A percentile compares a stretch with the other conserved stretches of the same genome.
phyloP scores from a whole-genome alignment of 192 early-diverging fungal genomes.

The Helicostylum pulchrum region DNA sequence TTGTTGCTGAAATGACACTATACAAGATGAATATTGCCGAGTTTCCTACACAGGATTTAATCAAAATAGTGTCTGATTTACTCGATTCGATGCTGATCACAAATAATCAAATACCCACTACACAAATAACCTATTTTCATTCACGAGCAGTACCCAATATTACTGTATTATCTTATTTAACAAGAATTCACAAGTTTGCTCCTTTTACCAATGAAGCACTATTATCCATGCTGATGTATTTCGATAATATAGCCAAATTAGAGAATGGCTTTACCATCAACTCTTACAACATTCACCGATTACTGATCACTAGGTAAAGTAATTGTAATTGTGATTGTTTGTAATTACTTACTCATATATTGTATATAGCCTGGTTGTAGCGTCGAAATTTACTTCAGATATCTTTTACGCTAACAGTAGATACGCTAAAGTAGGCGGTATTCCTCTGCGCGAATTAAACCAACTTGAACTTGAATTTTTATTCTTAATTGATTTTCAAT shows the following conservation, averaged over 20 bases:
- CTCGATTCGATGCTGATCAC: conserved; percentile 46
- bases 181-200: conserved; percentile 65
- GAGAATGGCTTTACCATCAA: conserved; percentile 56
- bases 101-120: conserved; percentile 42
- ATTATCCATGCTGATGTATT: conserved; percentile 65
- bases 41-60: conserved; percentile 42
- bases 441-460: conserved; percentile 67
- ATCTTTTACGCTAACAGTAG: conserved; percentile 67
- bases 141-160: conserved; percentile 68
- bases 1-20: neutral
- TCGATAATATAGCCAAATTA: conserved; percentile 58
- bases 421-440: conserved; percentile 74
- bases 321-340: neutral
- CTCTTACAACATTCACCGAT: conserved; percentile 67
- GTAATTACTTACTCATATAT: neutral
- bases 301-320: conserved; percentile 55
- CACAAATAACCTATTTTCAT: conserved; percentile 61
- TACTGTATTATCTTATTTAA: conserved; percentile 60
- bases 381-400: conserved; percentile 71
- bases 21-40: conserved; percentile 38
- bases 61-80: conserved; percentile 45
- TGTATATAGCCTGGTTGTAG: conserved; percentile 59
- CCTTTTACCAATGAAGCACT: conserved; percentile 64
- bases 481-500: conserved; percentile 64
- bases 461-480: conserved; percentile 75